Base-by-base conservation (phyloP, 2,329 filamentous ascomycete genomes). In the Nannizziopsis arthrosporioides region DNA sequence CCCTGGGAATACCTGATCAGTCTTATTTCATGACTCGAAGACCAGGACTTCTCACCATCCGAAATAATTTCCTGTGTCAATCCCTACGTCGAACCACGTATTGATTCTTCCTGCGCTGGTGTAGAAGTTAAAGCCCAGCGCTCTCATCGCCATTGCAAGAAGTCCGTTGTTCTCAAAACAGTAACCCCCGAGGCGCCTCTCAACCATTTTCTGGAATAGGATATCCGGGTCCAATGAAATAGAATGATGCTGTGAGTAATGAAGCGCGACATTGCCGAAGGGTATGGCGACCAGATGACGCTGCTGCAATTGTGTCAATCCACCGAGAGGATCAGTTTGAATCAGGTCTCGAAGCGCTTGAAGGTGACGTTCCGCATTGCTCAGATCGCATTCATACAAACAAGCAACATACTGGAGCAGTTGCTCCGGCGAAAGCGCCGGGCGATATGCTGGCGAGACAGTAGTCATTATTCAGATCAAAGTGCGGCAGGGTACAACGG, bases 101-200 rank as follows among this genome's bases (percentile, higher is more conserved):
- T 62, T 66, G 17, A 72, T 65, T 37, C 76, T 65, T 0, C 71
- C 80, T 2, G 78, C 80, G 0, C 73, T 71, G 0, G 73, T 68
- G 57, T 80, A 81, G 0, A 75, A 70, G 7, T 57, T 51, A 49
- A 71, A 80, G 0, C 75, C 76, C 32, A 80, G 56, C 0, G 68
- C 73, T 37, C 68, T 64, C 40, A 80, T 57, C 10, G 79, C 62
- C 2, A 67, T 69, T 5, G 67, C 70, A 51, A 80, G 73, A 30
- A 80, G 61, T 2, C 63, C 61, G 40, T 77, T 78, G 53, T 73
- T 76, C 59, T 80, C 76, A 74, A 80, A 78, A 57, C 77, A 80
- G 51, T 79, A 78, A 1, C 77, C 77, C 19, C 77, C 76, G 30
- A 74, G 60, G 4, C 68, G 67, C 41, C 70, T 61, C 40, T 61